These are phyloP conservation scores for Houttuynia cordata DNA, from an alignment of 164 flowering plant species.

Conservation along the genomic window DNA sequence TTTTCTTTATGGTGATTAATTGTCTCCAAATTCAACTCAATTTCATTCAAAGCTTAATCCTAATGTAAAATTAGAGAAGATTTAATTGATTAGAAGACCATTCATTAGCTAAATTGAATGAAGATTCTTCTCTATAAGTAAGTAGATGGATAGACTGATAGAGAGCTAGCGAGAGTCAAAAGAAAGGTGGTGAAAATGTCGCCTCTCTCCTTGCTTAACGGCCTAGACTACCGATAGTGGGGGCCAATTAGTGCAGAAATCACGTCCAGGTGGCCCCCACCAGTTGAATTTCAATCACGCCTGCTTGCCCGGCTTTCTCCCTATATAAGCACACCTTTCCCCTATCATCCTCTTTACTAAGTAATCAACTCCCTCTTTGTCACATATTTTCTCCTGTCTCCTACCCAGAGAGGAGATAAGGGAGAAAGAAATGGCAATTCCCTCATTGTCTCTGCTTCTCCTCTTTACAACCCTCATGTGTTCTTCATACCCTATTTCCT, in stretches of 20 bases:
- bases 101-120: no score
- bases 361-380: background rate
- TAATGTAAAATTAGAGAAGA: no score
- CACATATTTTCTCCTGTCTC: background rate
- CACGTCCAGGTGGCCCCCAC: slow-evolving; percentile 27
- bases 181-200: background rate
- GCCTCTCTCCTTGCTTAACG: slow-evolving; percentile 18
- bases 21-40: no score
- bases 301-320: slow-evolving; percentile 18
- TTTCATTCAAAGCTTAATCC: no score
- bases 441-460: slow-evolving; percentile 18
- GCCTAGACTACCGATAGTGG: slow-evolving; percentile 16
- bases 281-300: slow-evolving; percentile 26
- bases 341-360: background rate
- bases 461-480: slow-evolving; percentile 18
- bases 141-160: background rate
- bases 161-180: background rate
- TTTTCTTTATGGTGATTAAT: no score
- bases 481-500: slow-evolving; percentile 19
- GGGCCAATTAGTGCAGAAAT: slow-evolving; percentile 27
- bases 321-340: slow-evolving; percentile 16
- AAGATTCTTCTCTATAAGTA: no score
- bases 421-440: slow-evolving; percentile 16
- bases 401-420: background rate
- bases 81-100: no score